phyloP scores from a whole-genome alignment of 2,329 filamentous ascomycete species.

The Curvularia eragrostidis region DNA sequence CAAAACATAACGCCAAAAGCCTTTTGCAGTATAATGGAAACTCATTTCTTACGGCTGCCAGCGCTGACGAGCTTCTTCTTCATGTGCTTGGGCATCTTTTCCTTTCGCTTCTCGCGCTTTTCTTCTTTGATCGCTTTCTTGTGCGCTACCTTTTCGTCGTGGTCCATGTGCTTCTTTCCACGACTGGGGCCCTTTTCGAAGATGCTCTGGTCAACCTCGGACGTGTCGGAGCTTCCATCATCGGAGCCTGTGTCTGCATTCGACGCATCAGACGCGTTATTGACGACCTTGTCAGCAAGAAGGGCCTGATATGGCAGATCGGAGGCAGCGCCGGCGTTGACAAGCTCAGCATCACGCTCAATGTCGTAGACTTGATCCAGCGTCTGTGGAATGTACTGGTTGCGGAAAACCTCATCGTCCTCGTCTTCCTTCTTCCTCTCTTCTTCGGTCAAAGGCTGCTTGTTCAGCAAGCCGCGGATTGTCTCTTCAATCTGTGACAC shows the following conservation, averaged over 20 bases:
- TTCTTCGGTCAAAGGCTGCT: conserved; percentile 56
- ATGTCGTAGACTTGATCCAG: conserved; percentile 96
- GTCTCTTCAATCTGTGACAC: conserved; percentile 66
- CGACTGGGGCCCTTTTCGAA: conserved; percentile 45
- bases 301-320: conserved; percentile 87
- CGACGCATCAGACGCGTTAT: conserved; percentile 55
- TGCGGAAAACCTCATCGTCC: conserved; percentile 90
- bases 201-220: conserved; percentile 41
- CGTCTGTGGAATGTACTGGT: conserved; percentile 96
- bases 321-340: conserved; percentile 74
- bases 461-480: conserved; percentile 72
- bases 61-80: conserved; percentile 84
- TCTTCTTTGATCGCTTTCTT: conserved; percentile 94
- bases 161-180: conserved; percentile 75
- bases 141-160: conserved; percentile 86
- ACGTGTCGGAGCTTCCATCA: conserved; percentile 27
- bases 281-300: conserved; percentile 70
- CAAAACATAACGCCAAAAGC: background rate
- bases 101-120: conserved; percentile 89
- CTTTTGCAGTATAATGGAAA: background rate
- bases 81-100: conserved; percentile 94
- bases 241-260: conserved; percentile 25
- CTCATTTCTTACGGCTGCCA: conserved; percentile 67
- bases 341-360: conserved; percentile 83
- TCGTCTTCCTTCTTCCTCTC: conserved; percentile 69